phyloP scores from a whole-genome alignment of 208 protist genomes.

The Trypanosoma scelopori region DNA sequence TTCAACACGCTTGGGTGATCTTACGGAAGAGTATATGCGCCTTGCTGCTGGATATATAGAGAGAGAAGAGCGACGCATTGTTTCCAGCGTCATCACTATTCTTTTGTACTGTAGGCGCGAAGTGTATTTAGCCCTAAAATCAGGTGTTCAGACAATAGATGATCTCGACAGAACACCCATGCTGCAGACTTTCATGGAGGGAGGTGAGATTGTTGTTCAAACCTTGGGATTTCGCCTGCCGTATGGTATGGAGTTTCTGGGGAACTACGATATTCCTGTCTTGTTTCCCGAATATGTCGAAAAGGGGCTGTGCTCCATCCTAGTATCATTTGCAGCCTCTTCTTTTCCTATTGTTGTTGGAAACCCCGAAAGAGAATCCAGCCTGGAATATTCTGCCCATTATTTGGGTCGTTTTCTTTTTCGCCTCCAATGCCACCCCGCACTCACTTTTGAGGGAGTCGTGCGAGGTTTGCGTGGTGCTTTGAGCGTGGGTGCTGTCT shows the following conservation, averaged over 20 bases:
- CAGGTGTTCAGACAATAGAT: constrained; percentile 40
- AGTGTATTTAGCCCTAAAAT: constrained; percentile 42
- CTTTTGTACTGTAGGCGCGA: constrained; percentile 55
- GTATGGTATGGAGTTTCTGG: constrained; percentile 87
- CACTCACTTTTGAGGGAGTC: constrained; percentile 37
- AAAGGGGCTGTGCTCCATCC: constrained; percentile 26
- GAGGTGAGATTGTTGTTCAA: constrained; percentile 50
- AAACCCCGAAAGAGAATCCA: constrained; percentile 1
- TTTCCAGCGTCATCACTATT: constrained; percentile 55
- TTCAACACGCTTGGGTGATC: constrained; percentile 44
- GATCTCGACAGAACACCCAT: constrained; percentile 71
- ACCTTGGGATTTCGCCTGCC: constrained; percentile 51
- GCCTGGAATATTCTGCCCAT: constrained; percentile 27
- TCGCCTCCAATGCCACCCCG: constrained; percentile 47
- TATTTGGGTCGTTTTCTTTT: constrained; percentile 66
- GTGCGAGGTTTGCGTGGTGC: constrained; percentile 53
- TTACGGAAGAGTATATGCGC: constrained; percentile 54
- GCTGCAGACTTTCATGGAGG: constrained; percentile 71
- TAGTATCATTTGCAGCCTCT: constrained; percentile 25
- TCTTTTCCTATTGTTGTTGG: constrained; percentile 24
- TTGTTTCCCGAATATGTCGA: constrained; percentile 42
- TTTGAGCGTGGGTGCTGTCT: constrained; percentile 55
- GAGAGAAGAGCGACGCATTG: constrained; percentile 14
- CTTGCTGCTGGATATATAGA: constrained; percentile 30
- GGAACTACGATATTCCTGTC: constrained; percentile 47